phyloP scores from a whole-genome alignment of 495 filamentous ascomycete species.

The Aspergillus steynii region DNA sequence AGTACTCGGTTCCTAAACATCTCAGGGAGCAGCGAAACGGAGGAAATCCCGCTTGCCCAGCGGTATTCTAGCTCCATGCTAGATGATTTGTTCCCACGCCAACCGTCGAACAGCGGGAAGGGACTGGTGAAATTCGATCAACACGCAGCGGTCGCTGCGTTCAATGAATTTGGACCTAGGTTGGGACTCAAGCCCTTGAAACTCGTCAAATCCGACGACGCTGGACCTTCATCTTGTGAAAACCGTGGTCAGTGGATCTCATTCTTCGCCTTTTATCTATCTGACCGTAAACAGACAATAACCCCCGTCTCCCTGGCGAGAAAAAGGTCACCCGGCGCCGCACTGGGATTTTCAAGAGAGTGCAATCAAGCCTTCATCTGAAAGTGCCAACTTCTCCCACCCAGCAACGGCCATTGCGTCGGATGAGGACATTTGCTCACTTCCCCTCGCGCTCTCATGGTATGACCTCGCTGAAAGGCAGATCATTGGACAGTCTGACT shows the following conservation, averaged over 20 bases:
- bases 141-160: conserved; percentile 23
- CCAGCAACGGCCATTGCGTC: conserved; percentile 52
- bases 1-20: not conserved
- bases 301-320: conserved; percentile 2
- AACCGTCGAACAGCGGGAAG: conserved; percentile 11
- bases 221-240: not conserved
- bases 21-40: not conserved
- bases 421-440: conserved; percentile 38
- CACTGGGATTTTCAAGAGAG: conserved; percentile 27
- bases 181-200: conserved; percentile 23
- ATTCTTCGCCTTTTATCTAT: conserved; percentile 1
- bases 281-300: not conserved
- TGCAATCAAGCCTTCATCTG: conserved; percentile 34
- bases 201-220: conserved; percentile 5
- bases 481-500: conserved; percentile 62
- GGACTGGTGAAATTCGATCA: conserved; percentile 24
- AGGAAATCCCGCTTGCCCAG: conserved; percentile 13
- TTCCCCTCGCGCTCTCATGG: conserved; percentile 35
- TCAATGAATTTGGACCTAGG: conserved; percentile 28
- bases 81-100: not conserved
- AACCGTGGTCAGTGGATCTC: not conserved
- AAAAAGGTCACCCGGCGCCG: conserved; percentile 17
- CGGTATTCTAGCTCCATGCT: not conserved
- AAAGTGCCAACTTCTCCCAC: conserved; percentile 43
- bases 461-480: conserved; percentile 60